Evolutionary conservation across 1,284 basidiomycete genomes (phyloP), one percentile per base, ranked within the genome.

Genomic region (Ustilago vetiveriae): DNA sequence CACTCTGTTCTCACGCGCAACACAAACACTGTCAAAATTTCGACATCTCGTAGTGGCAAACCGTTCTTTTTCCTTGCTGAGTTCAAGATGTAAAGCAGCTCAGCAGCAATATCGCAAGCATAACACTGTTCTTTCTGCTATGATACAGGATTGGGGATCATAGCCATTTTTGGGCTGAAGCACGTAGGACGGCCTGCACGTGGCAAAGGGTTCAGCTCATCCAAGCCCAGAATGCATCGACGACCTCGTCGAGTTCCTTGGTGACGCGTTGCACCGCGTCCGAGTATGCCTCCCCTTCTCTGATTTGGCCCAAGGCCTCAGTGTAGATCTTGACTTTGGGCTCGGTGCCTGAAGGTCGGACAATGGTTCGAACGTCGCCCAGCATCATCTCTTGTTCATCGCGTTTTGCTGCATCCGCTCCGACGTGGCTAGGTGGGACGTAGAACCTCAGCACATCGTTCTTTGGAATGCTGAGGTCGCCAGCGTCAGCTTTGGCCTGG

Each of bases 371-470:
- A 2, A 76, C 54, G 27, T 72, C 72, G 19, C 60, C 52, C 4
- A 78, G 64, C 70, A 68, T 67, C 49, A 78, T 71, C 13, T 73
- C 62, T 11, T 73, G 39, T 48, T 57, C 21, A 3, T 65, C 52
- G 4, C 67, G 44, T 37, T 64, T 37, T 4, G 41, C 29, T 16
- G 37, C 36, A 13, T 11, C 16, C 3, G 21, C 33, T 21, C 53
- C 42, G 11, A 56, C 55, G 42, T 72, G 63, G 38, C 59, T 55
- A 1, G 64, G 49, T 4, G 59, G 53, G 4, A 78, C 59, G 48
- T 75, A 78, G 64, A 75, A 78, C 4, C 76, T 48, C n/a, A 78
- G 43, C 14, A 78, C 76, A 29, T 78, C 74, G 48, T 76, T 78
- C 44, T 59, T 59, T 11, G 76, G 76, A 37, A 78, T 73, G 37